Evolutionary conservation across 2,329 filamentous ascomycete genomes (phyloP).

Genomic region (Aureobasidium sp.): DNA sequence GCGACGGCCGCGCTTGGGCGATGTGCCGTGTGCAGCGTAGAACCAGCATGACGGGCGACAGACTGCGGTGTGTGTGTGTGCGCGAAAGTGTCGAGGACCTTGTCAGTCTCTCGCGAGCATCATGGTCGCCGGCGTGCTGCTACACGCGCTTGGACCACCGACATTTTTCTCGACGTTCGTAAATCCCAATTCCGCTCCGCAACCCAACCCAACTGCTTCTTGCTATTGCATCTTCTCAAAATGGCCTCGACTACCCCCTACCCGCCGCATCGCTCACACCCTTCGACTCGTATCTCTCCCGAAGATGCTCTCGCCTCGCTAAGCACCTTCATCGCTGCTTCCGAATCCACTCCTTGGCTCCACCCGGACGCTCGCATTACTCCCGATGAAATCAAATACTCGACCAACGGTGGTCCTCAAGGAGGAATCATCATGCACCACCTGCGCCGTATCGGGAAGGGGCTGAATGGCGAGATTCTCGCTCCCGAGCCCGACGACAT

Average conservation of each 20-base stretch:
- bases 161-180: background rate
- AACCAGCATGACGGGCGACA: slow-evolving; percentile 14
- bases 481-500: slow-evolving; percentile 29
- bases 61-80: background rate
- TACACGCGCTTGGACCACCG: background rate
- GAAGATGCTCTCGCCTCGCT: slow-evolving; percentile 28
- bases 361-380: slow-evolving; percentile 41
- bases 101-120: background rate
- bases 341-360: slow-evolving; percentile 34
- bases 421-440: slow-evolving; percentile 45
- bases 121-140: background rate
- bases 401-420: slow-evolving; percentile 32
- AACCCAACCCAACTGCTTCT: too few relatives aligned
- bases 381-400: slow-evolving; percentile 33
- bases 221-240: background rate
- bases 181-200: background rate
- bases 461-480: slow-evolving; percentile 43
- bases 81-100: background rate
- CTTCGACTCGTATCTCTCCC: slow-evolving; percentile 27
- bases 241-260: slow-evolving; percentile 20
- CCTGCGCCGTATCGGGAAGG: slow-evolving; percentile 43
- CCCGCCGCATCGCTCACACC: slow-evolving; percentile 28
- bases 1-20: background rate
- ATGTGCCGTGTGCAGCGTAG: slow-evolving; percentile 15
- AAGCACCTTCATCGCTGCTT: slow-evolving; percentile 32